phyloP scores from a whole-genome alignment of 139 green algal species.

The Chlamydomonas incerta region DNA sequence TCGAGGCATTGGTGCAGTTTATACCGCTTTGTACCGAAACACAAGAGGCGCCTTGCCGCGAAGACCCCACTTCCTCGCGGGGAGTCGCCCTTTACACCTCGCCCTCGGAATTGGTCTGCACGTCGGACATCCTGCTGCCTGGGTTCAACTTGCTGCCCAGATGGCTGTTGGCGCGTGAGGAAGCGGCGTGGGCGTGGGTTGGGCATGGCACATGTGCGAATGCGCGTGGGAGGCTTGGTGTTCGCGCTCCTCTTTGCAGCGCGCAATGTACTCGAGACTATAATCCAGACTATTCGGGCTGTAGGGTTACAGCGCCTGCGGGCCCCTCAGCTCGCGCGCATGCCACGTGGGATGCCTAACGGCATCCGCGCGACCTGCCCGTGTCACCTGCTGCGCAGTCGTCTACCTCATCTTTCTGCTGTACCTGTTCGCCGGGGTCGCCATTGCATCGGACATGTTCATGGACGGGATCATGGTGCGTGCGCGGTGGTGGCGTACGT shows the following conservation, averaged over 20 bases:
- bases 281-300: too few species aligned
- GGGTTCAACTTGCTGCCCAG: slow-evolving; percentile 12
- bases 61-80: not conserved
- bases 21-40: not conserved
- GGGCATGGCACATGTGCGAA: not conserved
- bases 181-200: not conserved
- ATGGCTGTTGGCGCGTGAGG: not conserved
- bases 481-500: not conserved
- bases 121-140: not conserved
- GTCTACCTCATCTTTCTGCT: slow-evolving; percentile 11
- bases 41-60: not conserved
- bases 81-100: not conserved
- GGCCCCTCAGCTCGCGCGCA: not conserved
- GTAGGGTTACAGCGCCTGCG: too few species aligned
- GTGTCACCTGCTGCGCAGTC: not conserved
- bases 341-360: not conserved
- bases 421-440: slow-evolving; percentile 9
- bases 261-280: not conserved
- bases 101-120: not conserved
- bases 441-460: slow-evolving; percentile 9
- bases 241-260: not conserved
- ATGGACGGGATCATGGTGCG: slow-evolving; percentile 10
- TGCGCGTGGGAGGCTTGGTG: not conserved
- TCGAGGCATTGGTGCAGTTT: too few species aligned
- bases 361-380: not conserved